A percentile compares a stretch with the other conserved stretches of the same genome.
Evolutionary conservation across 2,329 filamentous ascomycete species (phyloP).

Genomic region (Beauveria australis): DNA sequence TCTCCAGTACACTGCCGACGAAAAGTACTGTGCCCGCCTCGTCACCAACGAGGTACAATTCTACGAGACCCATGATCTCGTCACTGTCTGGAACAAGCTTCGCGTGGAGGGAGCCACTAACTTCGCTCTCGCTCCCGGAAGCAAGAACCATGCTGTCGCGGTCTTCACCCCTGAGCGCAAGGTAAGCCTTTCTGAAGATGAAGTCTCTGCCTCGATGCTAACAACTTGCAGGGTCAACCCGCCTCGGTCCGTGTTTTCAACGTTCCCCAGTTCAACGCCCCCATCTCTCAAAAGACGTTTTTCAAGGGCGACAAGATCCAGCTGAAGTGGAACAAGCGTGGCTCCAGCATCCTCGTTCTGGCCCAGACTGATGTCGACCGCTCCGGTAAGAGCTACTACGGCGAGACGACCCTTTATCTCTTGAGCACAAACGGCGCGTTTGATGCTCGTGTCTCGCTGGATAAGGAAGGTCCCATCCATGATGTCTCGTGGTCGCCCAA

Average conservation of each 20-base stretch:
- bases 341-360: slow-evolving; percentile 85
- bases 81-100: slow-evolving; percentile 90
- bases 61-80: slow-evolving; percentile 79
- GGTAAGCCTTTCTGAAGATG: slow-evolving; percentile 40
- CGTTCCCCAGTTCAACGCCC: slow-evolving; percentile 73
- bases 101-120: slow-evolving; percentile 82
- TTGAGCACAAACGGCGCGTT: slow-evolving; percentile 86
- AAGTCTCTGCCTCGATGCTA: slow-evolving; percentile 9
- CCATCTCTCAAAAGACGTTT: slow-evolving; percentile 95
- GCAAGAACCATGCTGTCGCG: slow-evolving; percentile 79
- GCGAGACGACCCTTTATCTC: slow-evolving; percentile 94
- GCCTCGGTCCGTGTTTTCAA: slow-evolving; percentile 91
- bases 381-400: slow-evolving; percentile 98
- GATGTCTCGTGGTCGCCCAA: slow-evolving; percentile 98
- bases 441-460: slow-evolving; percentile 82
- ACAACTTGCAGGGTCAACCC: slow-evolving; percentile 64
- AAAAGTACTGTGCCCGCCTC: slow-evolving; percentile 83
- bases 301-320: slow-evolving; percentile 99
- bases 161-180: slow-evolving; percentile 95
- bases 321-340: slow-evolving; percentile 92
- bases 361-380: slow-evolving; percentile 98
- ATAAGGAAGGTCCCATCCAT: slow-evolving; percentile 97
- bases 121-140: slow-evolving; percentile 80
- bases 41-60: slow-evolving; percentile 98
- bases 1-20: slow-evolving; percentile 89